Evolutionary conservation across 495 filamentous ascomycete species (phyloP), one percentile per base, ranked within the genome.

Genomic region (Apodospora peruviana): DNA sequence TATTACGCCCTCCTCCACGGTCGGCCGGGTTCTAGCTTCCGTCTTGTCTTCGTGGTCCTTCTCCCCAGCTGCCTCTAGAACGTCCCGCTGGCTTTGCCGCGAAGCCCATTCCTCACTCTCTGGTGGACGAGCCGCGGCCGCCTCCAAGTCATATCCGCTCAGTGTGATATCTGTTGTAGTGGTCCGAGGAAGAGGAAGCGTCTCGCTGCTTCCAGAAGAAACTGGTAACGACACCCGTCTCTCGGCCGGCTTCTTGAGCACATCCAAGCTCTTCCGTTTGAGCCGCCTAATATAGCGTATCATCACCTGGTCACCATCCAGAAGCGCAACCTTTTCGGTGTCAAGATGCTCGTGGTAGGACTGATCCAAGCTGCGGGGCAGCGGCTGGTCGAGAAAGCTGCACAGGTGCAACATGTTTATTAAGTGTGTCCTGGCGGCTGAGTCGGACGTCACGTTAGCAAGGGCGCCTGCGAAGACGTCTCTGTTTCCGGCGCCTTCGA

Each of bases 341-440:
- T 51, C 48, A 3, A 51, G 20, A 5, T 51, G 36, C 1, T 45
- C 35, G 20, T 51, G 35, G 18, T 51, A 51, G 2, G 48, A 51
- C 36, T 51, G 48, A n/a, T 51, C 48, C 0, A 51, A 19, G 43
- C 41, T 39, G 0, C 48, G 42, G 2, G 48, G 48, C 3, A 51
- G 41, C 4, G 48, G 43, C 12, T 51, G 48, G 32, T 4, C 42
- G 32, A 45, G 23, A 12, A 51, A 51, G 5, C 18, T 14, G 23
- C 7, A 25, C 27, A 45, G 29, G 20, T 46, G 43, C 17, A 51
- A 32, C 48, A 51, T 51, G 9, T 20, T 1, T 0, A 16, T n/a
- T 1, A 51, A 22, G 23, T 51, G 48, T 1, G 12, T 4, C n/a
- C 1, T 22, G 4, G 18, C 23, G 16, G 27, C 29, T 2, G 42